Conservation (phyloP, 2,329 filamentous ascomycete genomes). For the Pseudogymnoascus pannorum region DNA sequence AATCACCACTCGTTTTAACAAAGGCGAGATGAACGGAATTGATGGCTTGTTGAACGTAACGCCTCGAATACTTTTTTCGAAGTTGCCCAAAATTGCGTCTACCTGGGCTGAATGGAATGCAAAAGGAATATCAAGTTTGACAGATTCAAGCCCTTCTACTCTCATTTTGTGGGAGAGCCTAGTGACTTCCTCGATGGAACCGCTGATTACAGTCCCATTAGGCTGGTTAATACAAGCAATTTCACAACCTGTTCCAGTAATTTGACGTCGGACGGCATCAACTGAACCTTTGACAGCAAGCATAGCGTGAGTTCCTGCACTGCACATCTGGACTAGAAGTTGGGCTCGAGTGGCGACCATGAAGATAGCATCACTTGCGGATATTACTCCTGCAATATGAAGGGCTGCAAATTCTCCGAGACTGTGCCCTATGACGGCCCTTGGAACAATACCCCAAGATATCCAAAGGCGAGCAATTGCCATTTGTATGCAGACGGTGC, state of each 20-base stretch:
- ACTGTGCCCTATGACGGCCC: slow-evolving; percentile 51
- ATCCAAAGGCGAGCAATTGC: slow-evolving; percentile 46
- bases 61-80: slow-evolving; percentile 47
- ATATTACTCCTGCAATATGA: slow-evolving; percentile 61
- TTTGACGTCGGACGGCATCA: slow-evolving; percentile 39
- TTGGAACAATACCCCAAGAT: slow-evolving; percentile 46
- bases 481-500: slow-evolving; percentile 43
- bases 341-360: slow-evolving; percentile 61
- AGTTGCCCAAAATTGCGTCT: slow-evolving; percentile 52
- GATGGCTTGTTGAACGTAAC: slow-evolving; percentile 46
- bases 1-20: slow-evolving; percentile 51
- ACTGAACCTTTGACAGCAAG: slow-evolving; percentile 42
- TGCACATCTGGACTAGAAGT: slow-evolving; percentile 57
- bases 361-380: slow-evolving; percentile 61
- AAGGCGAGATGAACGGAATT: slow-evolving; percentile 59
- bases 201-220: slow-evolving; percentile 61
- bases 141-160: slow-evolving; percentile 47
- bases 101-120: slow-evolving; percentile 60
- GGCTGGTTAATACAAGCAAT: slow-evolving; percentile 67
- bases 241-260: slow-evolving; percentile 43
- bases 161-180: slow-evolving; percentile 37
- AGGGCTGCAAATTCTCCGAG: slow-evolving; percentile 68
- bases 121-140: slow-evolving; percentile 54
- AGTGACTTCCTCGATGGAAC: slow-evolving; percentile 45
- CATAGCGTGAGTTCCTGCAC: slow-evolving; percentile 60